Evolutionary conservation across 1,139 yeast species (phyloP), one percentile per base, ranked within the genome.

Genomic region (Diutina pseudorugosa): DNA sequence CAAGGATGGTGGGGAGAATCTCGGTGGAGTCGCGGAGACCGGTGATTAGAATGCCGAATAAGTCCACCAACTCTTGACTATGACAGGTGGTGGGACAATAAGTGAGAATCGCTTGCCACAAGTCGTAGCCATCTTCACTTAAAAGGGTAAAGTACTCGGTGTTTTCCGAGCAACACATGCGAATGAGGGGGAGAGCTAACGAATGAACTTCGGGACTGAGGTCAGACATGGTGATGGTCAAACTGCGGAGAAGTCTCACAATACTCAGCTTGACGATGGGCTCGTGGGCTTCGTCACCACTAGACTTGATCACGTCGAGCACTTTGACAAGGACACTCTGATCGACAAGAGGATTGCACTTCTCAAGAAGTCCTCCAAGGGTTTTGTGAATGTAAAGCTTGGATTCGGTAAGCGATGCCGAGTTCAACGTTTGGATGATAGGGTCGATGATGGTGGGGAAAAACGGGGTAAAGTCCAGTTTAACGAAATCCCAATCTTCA

Each of bases 401-500:
- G 12, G 95, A 82, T 59, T 91, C 97, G 0, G 91, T 80, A 47
- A 80, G 66, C 16, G 71, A 69, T 55, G 85, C 73, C 6, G 14
- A 12, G 8, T 72, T 68, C 48, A 82, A 65, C 36, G 85, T 62
- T 19, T 69, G 63, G 16, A 82, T 62, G 47, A 81, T 69, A n/a
- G 76, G 64, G 2, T 68, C 62, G 7, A 88, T 75, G 33, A 79
- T 77, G 2, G 71, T 71, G 42, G 78, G 75, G 53, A 86, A 69
- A 60, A 68, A 89, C 0, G 94, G 90, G 55, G 77, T 69, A 60
- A 93, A 88, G 47, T 73, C 80, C 12, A 69, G 71, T 55, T 86
- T 82, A 47, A 81, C 75, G 63, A 91, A 90, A 57, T 86, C 93
- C 90, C 95, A 89, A 59, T 89, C 97, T 56, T 88, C 93, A 30